A percentile compares a stretch with the other conserved stretches of the same genome.
phyloP scores from a whole-genome alignment of 129 eudicot species.

The Solidago caesia region DNA sequence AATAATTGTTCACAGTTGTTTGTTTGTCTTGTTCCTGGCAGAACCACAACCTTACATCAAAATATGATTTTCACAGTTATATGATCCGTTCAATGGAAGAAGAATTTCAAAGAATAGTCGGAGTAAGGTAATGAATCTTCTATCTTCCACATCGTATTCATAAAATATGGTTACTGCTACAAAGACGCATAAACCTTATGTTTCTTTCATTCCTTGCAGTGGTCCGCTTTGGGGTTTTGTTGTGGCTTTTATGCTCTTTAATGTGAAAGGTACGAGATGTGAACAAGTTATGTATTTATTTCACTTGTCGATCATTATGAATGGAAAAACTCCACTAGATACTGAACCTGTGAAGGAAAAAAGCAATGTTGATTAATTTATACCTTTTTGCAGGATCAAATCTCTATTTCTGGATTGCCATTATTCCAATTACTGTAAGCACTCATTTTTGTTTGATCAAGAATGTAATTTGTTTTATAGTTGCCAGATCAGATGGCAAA shows the following conservation, averaged over 20 bases:
- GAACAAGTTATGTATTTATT: slow-evolving; percentile 1
- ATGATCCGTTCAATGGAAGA: slow-evolving; percentile 99
- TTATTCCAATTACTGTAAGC: slow-evolving; percentile 87
- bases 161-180: neutral
- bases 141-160: neutral
- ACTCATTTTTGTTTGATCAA: neutral
- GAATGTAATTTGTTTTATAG: neutral
- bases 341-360: slow-evolving; percentile 4
- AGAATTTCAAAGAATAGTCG: slow-evolving; percentile 95
- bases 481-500: neutral
- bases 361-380: slow-evolving; percentile 14
- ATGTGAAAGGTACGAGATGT: slow-evolving; percentile 60
- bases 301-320: neutral
- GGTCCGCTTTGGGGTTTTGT: slow-evolving; percentile 98
- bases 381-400: slow-evolving; percentile 75
- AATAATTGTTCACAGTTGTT: slow-evolving; percentile 34
- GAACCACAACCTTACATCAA: slow-evolving; percentile 96
- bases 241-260: slow-evolving; percentile 91
- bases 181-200: slow-evolving; percentile 15
- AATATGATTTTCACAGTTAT: slow-evolving; percentile 99
- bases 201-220: slow-evolving; percentile 48
- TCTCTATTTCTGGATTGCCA: slow-evolving; percentile 97
- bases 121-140: slow-evolving; percentile 68
- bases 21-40: slow-evolving; percentile 57
- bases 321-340: neutral